Percentiles rank a stretch among this genome's conserved stretches.
Evolutionary conservation across 1,284 basidiomycete genomes (phyloP).

Genomic region (Boletus smithii): DNA sequence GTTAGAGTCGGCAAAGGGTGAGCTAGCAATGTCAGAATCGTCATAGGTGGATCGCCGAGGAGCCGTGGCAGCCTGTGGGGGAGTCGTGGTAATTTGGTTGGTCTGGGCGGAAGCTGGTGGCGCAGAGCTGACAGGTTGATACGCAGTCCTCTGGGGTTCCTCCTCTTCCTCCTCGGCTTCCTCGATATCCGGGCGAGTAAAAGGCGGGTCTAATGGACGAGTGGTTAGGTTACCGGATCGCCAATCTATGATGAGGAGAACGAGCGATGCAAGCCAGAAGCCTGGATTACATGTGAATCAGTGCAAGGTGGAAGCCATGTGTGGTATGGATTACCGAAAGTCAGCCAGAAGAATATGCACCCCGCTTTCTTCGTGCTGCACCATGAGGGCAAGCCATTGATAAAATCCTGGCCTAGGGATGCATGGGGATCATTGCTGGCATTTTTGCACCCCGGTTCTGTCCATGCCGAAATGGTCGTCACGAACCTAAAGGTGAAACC

Average conservation of each 20-base stretch:
- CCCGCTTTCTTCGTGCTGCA: conserved; percentile 88
- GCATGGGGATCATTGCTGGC: conserved; percentile 69
- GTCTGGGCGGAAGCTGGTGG: conserved; percentile 22
- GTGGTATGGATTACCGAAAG: conserved; percentile 48
- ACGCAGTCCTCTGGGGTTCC: conserved; percentile 48
- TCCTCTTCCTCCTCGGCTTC: conserved; percentile 39
- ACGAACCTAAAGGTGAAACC: conserved; percentile 52
- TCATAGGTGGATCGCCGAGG: conserved; percentile 36
- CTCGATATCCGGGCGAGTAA: conserved; percentile 51
- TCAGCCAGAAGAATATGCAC: conserved; percentile 85
- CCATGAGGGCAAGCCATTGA: conserved; percentile 69
- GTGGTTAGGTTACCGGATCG: conserved; percentile 56
- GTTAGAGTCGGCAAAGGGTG: conserved; percentile 55
- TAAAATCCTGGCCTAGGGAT: conserved; percentile 66
- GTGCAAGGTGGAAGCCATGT: not conserved
- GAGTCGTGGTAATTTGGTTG: conserved; percentile 31
- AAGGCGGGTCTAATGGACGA: conserved; percentile 66
- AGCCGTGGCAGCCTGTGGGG: conserved; percentile 32
- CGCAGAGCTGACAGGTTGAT: conserved; percentile 32
- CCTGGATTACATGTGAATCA: conserved; percentile 36
- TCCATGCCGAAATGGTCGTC: conserved; percentile 72
- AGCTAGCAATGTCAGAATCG: conserved; percentile 37
- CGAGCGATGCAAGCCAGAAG: conserved; percentile 64
- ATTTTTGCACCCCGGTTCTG: conserved; percentile 82
- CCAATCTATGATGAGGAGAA: conserved; percentile 67